Percentiles rank a stretch among this genome's conserved stretches.
Conservation (phyloP, 257 asterid genomes). For the Lantana camara region DNA sequence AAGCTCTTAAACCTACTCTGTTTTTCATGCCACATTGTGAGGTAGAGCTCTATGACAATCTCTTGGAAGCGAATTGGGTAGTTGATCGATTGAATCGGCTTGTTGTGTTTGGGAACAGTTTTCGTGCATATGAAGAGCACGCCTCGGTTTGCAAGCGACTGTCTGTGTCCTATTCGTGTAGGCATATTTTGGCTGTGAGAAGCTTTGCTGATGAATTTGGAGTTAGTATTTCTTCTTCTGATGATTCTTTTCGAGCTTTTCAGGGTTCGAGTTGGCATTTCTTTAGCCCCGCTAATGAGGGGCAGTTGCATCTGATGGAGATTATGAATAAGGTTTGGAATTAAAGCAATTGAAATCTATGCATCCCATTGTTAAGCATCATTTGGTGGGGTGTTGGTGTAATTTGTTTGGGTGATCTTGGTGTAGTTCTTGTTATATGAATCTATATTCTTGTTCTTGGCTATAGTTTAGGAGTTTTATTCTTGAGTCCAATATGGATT, state of each 20-base stretch:
- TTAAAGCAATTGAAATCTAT: background rate
- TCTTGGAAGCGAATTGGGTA: constrained; percentile 72
- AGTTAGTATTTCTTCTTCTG: constrained; percentile 41
- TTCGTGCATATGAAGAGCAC: constrained; percentile 54
- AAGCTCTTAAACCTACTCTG: constrained; percentile 56
- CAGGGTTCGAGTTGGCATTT: constrained; percentile 79
- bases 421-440: background rate
- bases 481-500: too few species aligned
- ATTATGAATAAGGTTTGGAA: background rate
- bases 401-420: background rate
- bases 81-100: constrained; percentile 40
- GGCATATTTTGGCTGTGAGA: constrained; percentile 52
- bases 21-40: constrained; percentile 98
- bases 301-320: constrained; percentile 18
- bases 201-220: constrained; percentile 51
- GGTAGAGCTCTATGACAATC: constrained; percentile 71
- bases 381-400: background rate
- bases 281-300: constrained; percentile 38
- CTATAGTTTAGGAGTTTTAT: too few species aligned
- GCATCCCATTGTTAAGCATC: background rate
- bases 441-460: too few species aligned
- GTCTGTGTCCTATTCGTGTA: constrained; percentile 35
- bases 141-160: constrained; percentile 35
- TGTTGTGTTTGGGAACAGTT: constrained; percentile 73
- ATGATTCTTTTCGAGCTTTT: constrained; percentile 56